phyloP scores from a whole-genome alignment of 169 alveolate genomes.

The Besnoitia besnoiti region DNA sequence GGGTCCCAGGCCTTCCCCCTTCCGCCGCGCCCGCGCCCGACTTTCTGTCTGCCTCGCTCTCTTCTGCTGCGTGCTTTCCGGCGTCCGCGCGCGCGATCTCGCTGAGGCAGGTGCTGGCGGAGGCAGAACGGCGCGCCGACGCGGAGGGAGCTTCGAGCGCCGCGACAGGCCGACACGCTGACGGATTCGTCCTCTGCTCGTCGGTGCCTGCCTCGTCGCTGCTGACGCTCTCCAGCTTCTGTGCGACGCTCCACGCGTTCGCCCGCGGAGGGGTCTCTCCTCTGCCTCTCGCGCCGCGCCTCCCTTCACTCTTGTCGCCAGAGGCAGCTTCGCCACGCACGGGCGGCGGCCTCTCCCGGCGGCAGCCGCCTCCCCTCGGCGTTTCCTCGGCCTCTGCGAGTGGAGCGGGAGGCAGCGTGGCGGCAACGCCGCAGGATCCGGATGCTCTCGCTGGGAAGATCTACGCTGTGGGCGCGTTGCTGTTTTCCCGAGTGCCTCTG shows the following conservation, averaged over 20 bases:
- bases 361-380: neutral
- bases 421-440: too few relatives aligned
- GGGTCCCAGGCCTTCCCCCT: neutral
- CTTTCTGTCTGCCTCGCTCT: neutral
- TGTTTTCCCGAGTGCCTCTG: neutral
- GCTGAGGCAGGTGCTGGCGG: neutral
- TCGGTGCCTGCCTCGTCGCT: neutral
- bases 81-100: neutral
- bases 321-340: neutral
- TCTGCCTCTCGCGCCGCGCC: neutral
- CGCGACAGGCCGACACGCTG: neutral
- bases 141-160: neutral
- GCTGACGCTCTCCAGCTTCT: neutral
- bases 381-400: neutral
- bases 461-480: neutral
- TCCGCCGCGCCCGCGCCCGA: neutral
- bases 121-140: neutral
- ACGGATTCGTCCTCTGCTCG: neutral
- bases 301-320: neutral
- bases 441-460: neutral
- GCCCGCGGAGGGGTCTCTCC: slow-evolving; percentile 18
- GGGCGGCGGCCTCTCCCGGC: neutral
- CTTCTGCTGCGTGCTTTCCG: neutral
- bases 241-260: slow-evolving; percentile 30
- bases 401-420: neutral